Percentiles rank a stretch among this genome's conserved stretches.
Evolutionary conservation across 1,284 basidiomycete species (phyloP).

Genomic region (Fomitopsis schrenkii): DNA sequence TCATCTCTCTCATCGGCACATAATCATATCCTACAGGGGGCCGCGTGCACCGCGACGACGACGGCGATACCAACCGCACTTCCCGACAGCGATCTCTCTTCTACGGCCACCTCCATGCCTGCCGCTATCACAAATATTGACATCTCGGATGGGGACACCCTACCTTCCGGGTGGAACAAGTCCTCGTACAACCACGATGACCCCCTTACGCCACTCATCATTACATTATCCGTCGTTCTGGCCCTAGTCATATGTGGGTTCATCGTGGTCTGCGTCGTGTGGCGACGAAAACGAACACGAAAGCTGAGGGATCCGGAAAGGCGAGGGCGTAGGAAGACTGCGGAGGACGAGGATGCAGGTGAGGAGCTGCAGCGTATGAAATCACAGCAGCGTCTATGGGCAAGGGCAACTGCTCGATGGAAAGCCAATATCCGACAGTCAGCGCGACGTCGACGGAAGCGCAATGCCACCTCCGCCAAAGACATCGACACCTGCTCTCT

Average conservation of each 20-base stretch:
- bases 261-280: slow-evolving; percentile 53
- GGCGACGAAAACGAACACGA: slow-evolving; percentile 38
- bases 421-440: slow-evolving; percentile 52
- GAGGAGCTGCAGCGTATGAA: slow-evolving; percentile 40
- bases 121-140: not conserved
- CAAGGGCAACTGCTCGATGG: slow-evolving; percentile 60
- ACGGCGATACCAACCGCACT: slow-evolving; percentile 5
- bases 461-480: slow-evolving; percentile 8
- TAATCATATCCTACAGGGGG: slow-evolving; percentile 9
- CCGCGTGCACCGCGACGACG: slow-evolving; percentile 6
- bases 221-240: slow-evolving; percentile 56
- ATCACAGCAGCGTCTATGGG: slow-evolving; percentile 55
- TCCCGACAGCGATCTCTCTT: slow-evolving; percentile 13
- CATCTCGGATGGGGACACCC: slow-evolving; percentile 16
- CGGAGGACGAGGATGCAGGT: slow-evolving; percentile 26
- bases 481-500: slow-evolving; percentile 13
- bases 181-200: slow-evolving; percentile 10
- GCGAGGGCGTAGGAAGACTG: slow-evolving; percentile 31
- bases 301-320: slow-evolving; percentile 31
- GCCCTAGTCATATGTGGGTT: slow-evolving; percentile 52
- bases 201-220: slow-evolving; percentile 40
- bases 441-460: slow-evolving; percentile 47
- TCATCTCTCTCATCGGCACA: slow-evolving; percentile 8
- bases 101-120: not conserved
- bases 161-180: slow-evolving; percentile 57